These are phyloP conservation scores for Albifimbria verrucaria DNA, from an alignment of 2,329 filamentous ascomycete genomes.

Conservation along the genomic window DNA sequence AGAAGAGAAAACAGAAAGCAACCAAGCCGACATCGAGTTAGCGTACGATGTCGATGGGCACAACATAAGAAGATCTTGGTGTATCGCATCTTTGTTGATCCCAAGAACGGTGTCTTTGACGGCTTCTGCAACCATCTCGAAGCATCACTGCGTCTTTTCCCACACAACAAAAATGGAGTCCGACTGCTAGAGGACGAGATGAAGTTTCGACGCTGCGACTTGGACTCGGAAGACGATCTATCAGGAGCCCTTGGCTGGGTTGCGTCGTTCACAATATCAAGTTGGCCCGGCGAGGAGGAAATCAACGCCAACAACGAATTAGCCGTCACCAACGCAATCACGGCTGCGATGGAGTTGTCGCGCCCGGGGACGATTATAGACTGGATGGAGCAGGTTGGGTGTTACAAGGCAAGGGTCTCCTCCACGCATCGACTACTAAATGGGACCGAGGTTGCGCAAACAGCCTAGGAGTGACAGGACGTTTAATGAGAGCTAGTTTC, in stretches of 20 bases:
- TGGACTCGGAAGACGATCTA: conserved; percentile 4
- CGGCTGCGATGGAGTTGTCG: neutral
- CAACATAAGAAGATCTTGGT: neutral
- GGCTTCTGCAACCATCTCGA: neutral
- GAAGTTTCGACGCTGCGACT: conserved; percentile 4
- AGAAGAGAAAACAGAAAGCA: neutral
- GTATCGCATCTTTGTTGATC: neutral
- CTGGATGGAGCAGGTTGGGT: neutral
- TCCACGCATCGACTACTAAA: neutral
- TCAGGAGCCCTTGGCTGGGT: neutral
- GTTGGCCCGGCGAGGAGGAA: neutral
- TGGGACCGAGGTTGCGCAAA: neutral
- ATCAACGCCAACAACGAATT: neutral
- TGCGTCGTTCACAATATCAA: neutral
- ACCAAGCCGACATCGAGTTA: neutral
- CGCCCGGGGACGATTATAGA: neutral
- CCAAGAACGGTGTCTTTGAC: neutral
- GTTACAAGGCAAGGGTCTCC: neutral
- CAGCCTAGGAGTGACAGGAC: neutral
- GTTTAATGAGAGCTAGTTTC: no score
- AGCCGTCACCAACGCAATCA: conserved; percentile 2
- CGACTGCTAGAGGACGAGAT: neutral
- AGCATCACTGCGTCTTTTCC: neutral
- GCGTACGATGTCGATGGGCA: neutral
- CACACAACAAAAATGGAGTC: neutral